A percentile compares a stretch with the other conserved stretches of the same genome.
These are phyloP conservation scores for Leishmania martiniquensis DNA, from an alignment of 208 protist genomes.

Conservation along the genomic window DNA sequence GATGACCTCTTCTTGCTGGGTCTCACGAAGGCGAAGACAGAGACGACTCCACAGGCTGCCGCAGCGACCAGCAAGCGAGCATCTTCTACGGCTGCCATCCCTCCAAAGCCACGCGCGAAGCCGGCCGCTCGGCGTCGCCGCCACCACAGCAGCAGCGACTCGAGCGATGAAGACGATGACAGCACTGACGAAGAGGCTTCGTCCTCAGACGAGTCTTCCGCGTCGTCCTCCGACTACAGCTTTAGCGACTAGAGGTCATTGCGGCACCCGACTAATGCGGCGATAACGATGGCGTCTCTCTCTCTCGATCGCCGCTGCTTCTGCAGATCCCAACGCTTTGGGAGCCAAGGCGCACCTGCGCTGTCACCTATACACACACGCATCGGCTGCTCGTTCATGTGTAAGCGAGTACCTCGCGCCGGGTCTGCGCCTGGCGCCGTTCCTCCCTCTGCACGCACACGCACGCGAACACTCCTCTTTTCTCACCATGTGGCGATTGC, in stretches of 20 bases:
- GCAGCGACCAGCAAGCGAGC: neutral
- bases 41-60: neutral
- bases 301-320: neutral
- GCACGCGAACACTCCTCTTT: slow-evolving; percentile 3
- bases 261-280: neutral
- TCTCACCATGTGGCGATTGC: too few relatives aligned
- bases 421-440: neutral
- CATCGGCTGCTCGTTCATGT: neutral
- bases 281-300: neutral
- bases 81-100: neutral
- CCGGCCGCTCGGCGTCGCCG: neutral
- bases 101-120: slow-evolving; percentile 23
- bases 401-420: neutral
- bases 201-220: slow-evolving; percentile 26
- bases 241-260: slow-evolving; percentile 48
- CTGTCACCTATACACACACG: neutral
- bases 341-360: neutral
- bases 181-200: slow-evolving; percentile 1
- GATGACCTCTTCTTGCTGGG: slow-evolving; percentile 42
- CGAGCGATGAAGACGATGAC: slow-evolving; percentile 21
- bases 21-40: slow-evolving; percentile 12
- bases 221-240: slow-evolving; percentile 39
- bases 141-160: slow-evolving; percentile 5
- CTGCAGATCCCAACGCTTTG: neutral
- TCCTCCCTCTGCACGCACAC: neutral